Conservation (phyloP, 371 early-diverging fungal genomes). For the Phascolomyces articulosus region DNA sequence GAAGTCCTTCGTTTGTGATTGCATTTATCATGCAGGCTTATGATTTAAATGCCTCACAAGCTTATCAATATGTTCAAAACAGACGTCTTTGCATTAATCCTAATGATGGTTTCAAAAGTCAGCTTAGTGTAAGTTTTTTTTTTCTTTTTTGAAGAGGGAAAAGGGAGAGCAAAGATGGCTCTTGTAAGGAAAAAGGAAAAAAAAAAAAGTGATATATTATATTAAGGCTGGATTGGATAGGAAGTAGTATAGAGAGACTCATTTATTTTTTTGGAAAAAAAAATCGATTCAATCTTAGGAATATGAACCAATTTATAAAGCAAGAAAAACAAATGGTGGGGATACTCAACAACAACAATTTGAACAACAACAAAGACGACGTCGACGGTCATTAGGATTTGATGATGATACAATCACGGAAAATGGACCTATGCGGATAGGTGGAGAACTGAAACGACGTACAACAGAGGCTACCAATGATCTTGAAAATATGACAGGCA, state of each 20-base stretch:
- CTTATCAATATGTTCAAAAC: conserved; percentile 83
- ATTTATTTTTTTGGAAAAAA: too few species aligned
- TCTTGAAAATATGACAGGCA: conserved; percentile 16
- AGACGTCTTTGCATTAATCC: conserved; percentile 86
- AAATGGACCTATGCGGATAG: neutral
- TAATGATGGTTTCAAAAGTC: conserved; percentile 79
- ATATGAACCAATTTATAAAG: conserved; percentile 79
- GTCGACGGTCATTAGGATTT: conserved; percentile 58
- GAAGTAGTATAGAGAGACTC: too few species aligned
- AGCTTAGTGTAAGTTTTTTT: conserved; percentile 63
- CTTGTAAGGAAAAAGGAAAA: too few species aligned
- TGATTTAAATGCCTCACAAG: conserved; percentile 65
- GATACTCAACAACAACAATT: conserved; percentile 37
- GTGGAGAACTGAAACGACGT: conserved; percentile 9
- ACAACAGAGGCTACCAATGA: neutral
- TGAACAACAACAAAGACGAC: conserved; percentile 56
- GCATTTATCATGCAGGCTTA: conserved; percentile 86
- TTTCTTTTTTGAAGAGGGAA: neutral
- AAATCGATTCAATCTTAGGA: conserved; percentile 46
- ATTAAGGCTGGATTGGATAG: too few species aligned
- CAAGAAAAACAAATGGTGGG: conserved; percentile 47
- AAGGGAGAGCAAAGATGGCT: too few species aligned
- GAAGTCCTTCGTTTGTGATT: conserved; percentile 86
- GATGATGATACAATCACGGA: conserved; percentile 8
- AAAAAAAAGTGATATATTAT: too few species aligned